These are phyloP conservation scores for Chenopodium berlandieri DNA, from an alignment of 148 eudicot genomes.

Conservation along the genomic window DNA sequence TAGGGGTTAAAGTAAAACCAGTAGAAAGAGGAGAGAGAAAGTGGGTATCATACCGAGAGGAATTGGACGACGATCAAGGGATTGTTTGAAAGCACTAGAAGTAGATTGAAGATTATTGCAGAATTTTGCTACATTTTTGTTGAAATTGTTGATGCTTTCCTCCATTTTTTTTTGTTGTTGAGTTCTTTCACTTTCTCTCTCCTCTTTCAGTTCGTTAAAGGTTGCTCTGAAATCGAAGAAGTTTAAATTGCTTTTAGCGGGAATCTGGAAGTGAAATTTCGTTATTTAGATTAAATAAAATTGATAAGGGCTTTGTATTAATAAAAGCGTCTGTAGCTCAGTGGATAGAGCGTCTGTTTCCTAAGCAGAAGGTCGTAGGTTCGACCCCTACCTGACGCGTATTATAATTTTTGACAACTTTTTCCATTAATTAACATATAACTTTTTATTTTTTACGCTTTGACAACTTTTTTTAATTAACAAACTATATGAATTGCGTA, in stretches of 20 bases:
- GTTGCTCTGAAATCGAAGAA: neutral
- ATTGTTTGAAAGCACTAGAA: conserved; percentile 66
- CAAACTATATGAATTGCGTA: too few species aligned
- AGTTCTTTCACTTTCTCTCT: neutral
- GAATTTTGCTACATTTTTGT: conserved; percentile 52
- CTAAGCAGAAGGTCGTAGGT: too few species aligned
- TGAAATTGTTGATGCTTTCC: conserved; percentile 41
- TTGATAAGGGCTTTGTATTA: too few species aligned
- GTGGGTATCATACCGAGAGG: conserved; percentile 60
- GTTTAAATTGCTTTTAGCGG: neutral
- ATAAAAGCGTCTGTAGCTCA: neutral
- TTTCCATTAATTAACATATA: too few species aligned
- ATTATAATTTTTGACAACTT: too few species aligned
- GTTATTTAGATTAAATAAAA: too few species aligned
- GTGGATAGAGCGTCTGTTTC: neutral
- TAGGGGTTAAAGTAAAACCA: neutral
- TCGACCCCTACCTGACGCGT: too few species aligned
- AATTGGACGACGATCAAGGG: conserved; percentile 80
- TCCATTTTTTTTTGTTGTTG: conserved; percentile 39
- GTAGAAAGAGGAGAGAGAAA: neutral
- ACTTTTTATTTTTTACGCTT: too few species aligned
- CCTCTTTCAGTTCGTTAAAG: neutral
- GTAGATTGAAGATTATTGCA: conserved; percentile 66
- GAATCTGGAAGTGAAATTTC: neutral
- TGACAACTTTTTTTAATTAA: too few species aligned